Evolutionary conservation across 371 early-diverging fungal species (phyloP).

Genomic region (Syncephalis fuscata): DNA sequence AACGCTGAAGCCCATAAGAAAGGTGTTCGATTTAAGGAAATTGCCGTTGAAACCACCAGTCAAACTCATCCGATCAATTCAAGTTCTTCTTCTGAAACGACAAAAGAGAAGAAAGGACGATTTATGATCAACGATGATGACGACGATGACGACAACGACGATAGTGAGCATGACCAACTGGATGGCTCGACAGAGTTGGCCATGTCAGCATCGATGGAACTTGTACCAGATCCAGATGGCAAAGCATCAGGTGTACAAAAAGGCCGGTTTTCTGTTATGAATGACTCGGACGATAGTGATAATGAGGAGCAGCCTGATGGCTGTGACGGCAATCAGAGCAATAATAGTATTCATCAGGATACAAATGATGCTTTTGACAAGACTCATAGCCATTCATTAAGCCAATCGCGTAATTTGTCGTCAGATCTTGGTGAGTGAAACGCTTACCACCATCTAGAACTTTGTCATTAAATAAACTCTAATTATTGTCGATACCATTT

Average conservation of each 20-base stretch:
- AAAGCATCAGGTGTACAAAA: background rate
- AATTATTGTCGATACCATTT: background rate
- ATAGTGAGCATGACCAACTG: background rate
- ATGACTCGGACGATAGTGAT: no score
- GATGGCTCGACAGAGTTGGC: background rate
- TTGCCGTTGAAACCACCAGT: no score
- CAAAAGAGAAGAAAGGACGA: conserved; percentile 1
- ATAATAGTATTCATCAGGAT: no score
- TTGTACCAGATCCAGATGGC: background rate
- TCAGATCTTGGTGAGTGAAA: conserved; percentile 4
- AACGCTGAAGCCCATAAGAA: background rate
- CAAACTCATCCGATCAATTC: conserved; percentile 10
- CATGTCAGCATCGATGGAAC: conserved; percentile 4
- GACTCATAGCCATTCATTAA: no score
- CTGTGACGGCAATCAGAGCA: no score
- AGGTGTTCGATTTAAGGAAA: conserved; percentile 3
- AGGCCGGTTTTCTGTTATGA: no score
- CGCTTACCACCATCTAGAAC: conserved; percentile 20
- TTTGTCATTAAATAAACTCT: conserved; percentile 28
- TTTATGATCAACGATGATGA: background rate
- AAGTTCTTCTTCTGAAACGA: conserved; percentile 3
- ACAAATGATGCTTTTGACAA: no score
- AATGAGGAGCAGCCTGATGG: no score
- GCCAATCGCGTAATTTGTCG: background rate
- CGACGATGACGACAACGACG: background rate